Base-by-base conservation (phyloP, 148 eudicot genomes). In the Camellia lanceoleosa region DNA sequence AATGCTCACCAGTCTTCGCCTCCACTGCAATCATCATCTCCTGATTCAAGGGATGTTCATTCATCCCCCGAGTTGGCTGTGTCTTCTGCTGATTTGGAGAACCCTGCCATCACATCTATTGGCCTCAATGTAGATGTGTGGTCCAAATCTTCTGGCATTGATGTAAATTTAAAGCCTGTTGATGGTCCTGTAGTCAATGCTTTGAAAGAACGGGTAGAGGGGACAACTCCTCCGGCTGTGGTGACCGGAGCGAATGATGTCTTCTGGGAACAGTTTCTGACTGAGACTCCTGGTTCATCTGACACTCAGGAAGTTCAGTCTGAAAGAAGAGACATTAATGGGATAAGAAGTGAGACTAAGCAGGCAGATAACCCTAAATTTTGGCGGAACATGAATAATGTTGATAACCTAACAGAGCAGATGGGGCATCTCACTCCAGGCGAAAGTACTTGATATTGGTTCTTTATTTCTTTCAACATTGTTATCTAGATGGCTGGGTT, bases 181-280 rank as follows among this genome's bases (percentile, higher is more conserved):
- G 54, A 51, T 73, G 44, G 30, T 77, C 49, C 59, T 23, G 72
- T 47, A 23, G 54, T 44, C n/a, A 76, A 70, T 52, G 73, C 15
- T 9, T 20, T 66, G 4, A 66, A 80, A 66, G 81, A 55, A 47
- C 44, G 8, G 19, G 52, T 46, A n/a, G 68, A 73, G 18, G 81
- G 66, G 65, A 13, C 61, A 19, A 14, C 55, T 68, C 13, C 71
- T 47, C 76, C 76, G 46, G 54, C 78, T 51, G 76, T 67, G 43
- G 61, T 67, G 43, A 59, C 81, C 19, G 82, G 80, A 8, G 86
- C 54, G 5, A 87, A 87, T 71, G 90, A 87, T 79, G 86, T 75
- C 41, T 87, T 87, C 76, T 87, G 90, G 90, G 88, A 87, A 77
- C 90, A 87, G 83, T 85, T 87, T 73, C 62, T 87, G 62, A 85